Evolutionary conservation across 1,284 basidiomycete species (phyloP).

Genomic region (Ustilago crameri): DNA sequence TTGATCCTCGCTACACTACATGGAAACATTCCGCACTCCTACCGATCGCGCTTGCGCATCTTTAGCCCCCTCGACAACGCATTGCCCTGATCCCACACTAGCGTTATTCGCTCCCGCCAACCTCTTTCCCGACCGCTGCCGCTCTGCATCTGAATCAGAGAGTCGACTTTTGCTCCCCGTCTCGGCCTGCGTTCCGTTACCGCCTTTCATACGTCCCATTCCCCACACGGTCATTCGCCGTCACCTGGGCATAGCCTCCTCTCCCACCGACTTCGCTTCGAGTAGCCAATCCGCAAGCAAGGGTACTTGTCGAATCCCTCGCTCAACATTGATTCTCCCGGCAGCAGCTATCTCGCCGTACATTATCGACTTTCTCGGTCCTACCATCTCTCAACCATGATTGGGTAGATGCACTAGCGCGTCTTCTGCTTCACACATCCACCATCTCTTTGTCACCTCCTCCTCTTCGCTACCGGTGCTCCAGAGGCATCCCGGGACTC

Average conservation of each 20-base stretch:
- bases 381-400: too few relatives aligned
- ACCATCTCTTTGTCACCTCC: background rate
- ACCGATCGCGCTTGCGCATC: background rate
- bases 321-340: too few relatives aligned
- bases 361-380: background rate
- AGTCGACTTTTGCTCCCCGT: background rate
- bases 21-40: too few relatives aligned
- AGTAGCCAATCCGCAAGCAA: too few relatives aligned
- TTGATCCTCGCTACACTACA: too few relatives aligned
- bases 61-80: constrained; percentile 7
- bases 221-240: background rate
- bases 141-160: background rate
- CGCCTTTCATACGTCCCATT: background rate
- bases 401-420: background rate
- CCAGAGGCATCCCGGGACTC: background rate
- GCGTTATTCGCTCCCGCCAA: constrained; percentile 5
- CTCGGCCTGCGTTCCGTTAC: background rate
- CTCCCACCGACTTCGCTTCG: background rate
- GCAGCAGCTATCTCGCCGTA: background rate
- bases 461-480: background rate
- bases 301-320: too few relatives aligned
- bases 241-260: background rate
- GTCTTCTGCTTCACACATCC: background rate
- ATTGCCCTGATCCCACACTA: constrained; percentile 42
- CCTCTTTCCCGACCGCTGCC: background rate